Evolutionary conservation across 495 filamentous ascomycete species (phyloP).

Genomic region (Neurospora sp.): DNA sequence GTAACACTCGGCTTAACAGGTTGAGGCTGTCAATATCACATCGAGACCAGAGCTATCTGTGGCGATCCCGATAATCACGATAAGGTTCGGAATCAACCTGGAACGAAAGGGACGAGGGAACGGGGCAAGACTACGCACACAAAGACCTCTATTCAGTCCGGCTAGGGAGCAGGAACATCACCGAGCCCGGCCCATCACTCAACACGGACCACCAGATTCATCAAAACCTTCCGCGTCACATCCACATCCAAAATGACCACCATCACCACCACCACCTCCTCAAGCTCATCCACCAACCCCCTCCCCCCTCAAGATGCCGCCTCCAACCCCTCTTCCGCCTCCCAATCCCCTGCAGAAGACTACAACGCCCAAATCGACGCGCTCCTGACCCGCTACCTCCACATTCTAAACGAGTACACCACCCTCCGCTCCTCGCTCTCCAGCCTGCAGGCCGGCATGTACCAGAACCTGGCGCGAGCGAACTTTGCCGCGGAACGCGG

Average conservation of each 20-base stretch:
- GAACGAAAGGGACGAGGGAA: too few species aligned
- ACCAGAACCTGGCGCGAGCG: slow-evolving; percentile 52
- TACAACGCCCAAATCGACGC: slow-evolving; percentile 40
- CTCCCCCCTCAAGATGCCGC: not conserved
- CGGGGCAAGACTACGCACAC: not conserved
- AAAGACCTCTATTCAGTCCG: not conserved
- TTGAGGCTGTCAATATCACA: not conserved
- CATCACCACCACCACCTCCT: not conserved
- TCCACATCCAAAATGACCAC: not conserved
- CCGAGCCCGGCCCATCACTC: not conserved
- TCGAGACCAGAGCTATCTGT: not conserved
- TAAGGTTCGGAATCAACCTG: not conserved
- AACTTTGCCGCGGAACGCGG: slow-evolving; percentile 59
- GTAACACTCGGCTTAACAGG: not conserved
- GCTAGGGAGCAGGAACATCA: not conserved
- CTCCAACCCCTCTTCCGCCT: not conserved
- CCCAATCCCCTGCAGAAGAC: not conserved
- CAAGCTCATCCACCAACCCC: not conserved
- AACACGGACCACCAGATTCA: not conserved
- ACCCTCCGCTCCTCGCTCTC: slow-evolving; percentile 45
- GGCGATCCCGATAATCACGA: not conserved
- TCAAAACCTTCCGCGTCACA: not conserved
- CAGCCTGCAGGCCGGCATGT: slow-evolving; percentile 42
- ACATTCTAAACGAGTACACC: slow-evolving; percentile 61
- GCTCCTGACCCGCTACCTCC: slow-evolving; percentile 60